A percentile compares a stretch with the other conserved stretches of the same genome.
These are phyloP conservation scores for Colletotrichum sp. DNA, from an alignment of 2,329 filamentous ascomycete species.

Conservation along the genomic window DNA sequence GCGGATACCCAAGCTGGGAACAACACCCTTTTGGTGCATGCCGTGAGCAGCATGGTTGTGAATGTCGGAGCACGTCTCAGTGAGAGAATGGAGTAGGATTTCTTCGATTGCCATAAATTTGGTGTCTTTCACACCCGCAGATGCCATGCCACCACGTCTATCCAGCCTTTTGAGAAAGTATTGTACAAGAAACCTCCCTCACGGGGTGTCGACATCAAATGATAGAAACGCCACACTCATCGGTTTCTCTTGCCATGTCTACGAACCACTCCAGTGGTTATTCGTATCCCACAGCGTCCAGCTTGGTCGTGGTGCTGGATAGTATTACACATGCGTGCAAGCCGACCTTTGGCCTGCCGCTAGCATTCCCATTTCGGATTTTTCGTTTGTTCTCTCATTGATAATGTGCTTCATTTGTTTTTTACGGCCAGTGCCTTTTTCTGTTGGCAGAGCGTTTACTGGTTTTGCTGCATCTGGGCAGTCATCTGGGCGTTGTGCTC, in stretches of 20 bases:
- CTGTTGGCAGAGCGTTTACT: constrained; percentile 33
- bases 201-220: neutral
- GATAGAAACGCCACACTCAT: neutral
- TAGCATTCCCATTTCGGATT: neutral
- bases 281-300: neutral
- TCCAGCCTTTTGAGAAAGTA: neutral
- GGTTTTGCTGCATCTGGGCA: constrained; percentile 55
- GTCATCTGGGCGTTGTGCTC: constrained; percentile 69
- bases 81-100: neutral
- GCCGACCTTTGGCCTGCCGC: neutral
- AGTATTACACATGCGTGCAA: constrained; percentile 14
- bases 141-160: constrained; percentile 7
- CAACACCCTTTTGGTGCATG: neutral
- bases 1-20: constrained; percentile 15
- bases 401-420: neutral
- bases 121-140: neutral
- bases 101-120: neutral
- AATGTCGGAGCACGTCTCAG: neutral
- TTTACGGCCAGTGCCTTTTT: neutral
- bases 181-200: constrained; percentile 12
- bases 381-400: neutral
- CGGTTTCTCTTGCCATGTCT: neutral
- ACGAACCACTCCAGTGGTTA: neutral
- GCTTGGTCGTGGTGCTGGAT: constrained; percentile 4
- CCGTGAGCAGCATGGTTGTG: neutral